A percentile compares a stretch with the other conserved stretches of the same genome.
Evolutionary conservation across 1,284 basidiomycete species (phyloP).

Genomic region (Moesziomyces globuligerus): DNA sequence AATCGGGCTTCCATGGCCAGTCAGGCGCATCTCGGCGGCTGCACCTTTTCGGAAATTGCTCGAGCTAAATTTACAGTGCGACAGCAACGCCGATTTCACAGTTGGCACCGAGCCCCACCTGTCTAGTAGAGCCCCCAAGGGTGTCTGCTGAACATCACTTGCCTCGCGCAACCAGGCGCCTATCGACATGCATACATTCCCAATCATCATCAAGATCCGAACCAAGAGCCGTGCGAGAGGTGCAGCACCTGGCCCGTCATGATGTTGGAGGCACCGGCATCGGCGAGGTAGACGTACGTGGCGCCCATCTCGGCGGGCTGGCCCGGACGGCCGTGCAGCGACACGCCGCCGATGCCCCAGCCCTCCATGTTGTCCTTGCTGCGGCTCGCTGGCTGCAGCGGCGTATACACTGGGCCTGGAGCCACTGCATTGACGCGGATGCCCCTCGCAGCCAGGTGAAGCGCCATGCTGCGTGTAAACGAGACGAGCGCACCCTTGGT

Average conservation of each 20-base stretch:
- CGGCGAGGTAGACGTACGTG: constrained; percentile 54
- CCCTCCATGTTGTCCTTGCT: constrained; percentile 54
- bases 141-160: too few relatives aligned
- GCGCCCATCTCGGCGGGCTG: constrained; percentile 58
- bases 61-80: too few relatives aligned
- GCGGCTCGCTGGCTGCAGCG: constrained; percentile 62
- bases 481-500: constrained; percentile 71
- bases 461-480: constrained; percentile 73
- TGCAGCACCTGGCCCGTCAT: constrained; percentile 58
- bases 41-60: too few relatives aligned
- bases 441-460: constrained; percentile 73
- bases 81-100: too few relatives aligned
- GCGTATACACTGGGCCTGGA: constrained; percentile 73
- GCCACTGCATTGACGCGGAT: constrained; percentile 73
- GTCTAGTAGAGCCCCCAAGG: too few relatives aligned
- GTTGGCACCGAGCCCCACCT: too few relatives aligned
- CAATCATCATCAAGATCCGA: constrained; percentile 37
- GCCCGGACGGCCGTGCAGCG: constrained; percentile 47
- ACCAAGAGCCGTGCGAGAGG: constrained; percentile 47
- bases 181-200: too few relatives aligned
- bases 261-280: constrained; percentile 48
- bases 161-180: too few relatives aligned
- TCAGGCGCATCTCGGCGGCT: too few relatives aligned
- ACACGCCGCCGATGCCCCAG: constrained; percentile 49
- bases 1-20: too few relatives aligned